A percentile compares a stretch with the other conserved stretches of the same genome.
These are phyloP conservation scores for Niebla homalea DNA, from an alignment of 495 filamentous ascomycete species.

Conservation along the genomic window DNA sequence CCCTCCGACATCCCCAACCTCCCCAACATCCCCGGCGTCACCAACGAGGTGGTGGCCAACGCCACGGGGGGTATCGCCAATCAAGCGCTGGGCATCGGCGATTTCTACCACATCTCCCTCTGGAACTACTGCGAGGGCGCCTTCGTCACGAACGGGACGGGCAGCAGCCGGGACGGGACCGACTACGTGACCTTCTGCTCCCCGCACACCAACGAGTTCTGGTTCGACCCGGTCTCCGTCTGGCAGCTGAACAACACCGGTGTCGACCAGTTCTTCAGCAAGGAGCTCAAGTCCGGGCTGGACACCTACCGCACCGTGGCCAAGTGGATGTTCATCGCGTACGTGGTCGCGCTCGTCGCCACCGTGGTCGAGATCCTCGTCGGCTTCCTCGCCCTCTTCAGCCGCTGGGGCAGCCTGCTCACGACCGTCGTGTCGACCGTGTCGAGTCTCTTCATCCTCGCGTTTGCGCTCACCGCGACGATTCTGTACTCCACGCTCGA, in stretches of 20 bases:
- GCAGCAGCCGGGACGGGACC: conserved; percentile 33
- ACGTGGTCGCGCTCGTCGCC: conserved; percentile 53
- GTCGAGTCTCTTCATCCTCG: conserved; percentile 43
- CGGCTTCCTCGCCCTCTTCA: conserved; percentile 55
- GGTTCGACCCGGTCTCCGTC: conserved; percentile 57
- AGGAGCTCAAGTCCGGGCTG: conserved; percentile 45
- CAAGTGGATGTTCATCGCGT: conserved; percentile 70
- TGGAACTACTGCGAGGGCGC: conserved; percentile 75
- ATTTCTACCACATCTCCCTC: conserved; percentile 70
- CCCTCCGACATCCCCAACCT: conserved; percentile 15
- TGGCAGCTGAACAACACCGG: conserved; percentile 49
- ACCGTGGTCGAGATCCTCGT: conserved; percentile 56
- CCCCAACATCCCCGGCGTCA: conserved; percentile 20
- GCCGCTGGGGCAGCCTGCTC: conserved; percentile 57
- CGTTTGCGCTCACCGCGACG: conserved; percentile 42
- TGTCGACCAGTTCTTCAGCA: conserved; percentile 43
- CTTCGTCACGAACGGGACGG: conserved; percentile 30
- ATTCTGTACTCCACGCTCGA: conserved; percentile 49
- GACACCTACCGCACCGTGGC: conserved; percentile 56
- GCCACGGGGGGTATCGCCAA: conserved; percentile 18
- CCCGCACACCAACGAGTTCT: conserved; percentile 48
- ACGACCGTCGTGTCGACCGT: conserved; percentile 61
- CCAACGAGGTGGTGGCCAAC: conserved; percentile 33
- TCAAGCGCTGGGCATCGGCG: conserved; percentile 44
- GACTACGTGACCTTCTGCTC: conserved; percentile 38